Conservation (phyloP, 495 filamentous ascomycete genomes). For the Zalerion maritima region DNA sequence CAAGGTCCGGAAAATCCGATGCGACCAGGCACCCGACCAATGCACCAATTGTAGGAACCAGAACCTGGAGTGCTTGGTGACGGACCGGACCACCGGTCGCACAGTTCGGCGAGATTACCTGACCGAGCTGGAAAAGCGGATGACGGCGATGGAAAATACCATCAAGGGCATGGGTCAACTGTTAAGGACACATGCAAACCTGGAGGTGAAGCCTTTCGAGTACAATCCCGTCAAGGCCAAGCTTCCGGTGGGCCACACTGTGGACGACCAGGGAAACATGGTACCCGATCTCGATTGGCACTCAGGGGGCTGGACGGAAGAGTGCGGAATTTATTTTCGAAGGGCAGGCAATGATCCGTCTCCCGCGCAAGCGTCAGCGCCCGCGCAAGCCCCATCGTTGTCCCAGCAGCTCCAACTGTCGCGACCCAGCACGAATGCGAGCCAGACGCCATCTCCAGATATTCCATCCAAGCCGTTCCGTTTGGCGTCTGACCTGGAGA, state of each 20-base stretch:
- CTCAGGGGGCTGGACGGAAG: too few relatives aligned
- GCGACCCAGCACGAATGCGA: too few relatives aligned
- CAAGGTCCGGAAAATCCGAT: constrained; percentile 75
- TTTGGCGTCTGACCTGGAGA: too few relatives aligned
- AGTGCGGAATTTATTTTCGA: too few relatives aligned
- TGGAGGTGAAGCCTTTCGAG: constrained; percentile 25
- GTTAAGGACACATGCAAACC: constrained; percentile 17
- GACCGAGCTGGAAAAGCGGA: constrained; percentile 46
- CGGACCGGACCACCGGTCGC: constrained; percentile 74
- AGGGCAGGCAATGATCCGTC: too few relatives aligned
- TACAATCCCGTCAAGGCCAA: constrained; percentile 16
- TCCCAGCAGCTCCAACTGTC: too few relatives aligned
- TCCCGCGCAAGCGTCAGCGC: too few relatives aligned
- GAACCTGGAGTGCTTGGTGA: constrained; percentile 60
- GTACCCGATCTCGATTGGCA: constrained; percentile 5
- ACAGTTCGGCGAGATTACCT: constrained; percentile 64
- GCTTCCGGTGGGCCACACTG: constrained; percentile 12
- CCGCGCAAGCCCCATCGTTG: too few relatives aligned
- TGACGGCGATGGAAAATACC: constrained; percentile 33
- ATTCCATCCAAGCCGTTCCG: too few relatives aligned
- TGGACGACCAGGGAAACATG: constrained; percentile 15
- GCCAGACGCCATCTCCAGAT: too few relatives aligned
- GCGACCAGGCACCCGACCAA: constrained; percentile 56
- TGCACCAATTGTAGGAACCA: constrained; percentile 63
- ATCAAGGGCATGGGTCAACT: constrained; percentile 37